Evolutionary conservation across 495 filamentous ascomycete genomes (phyloP), one percentile per base, ranked within the genome.

Genomic region (Penicillium fimorum): DNA sequence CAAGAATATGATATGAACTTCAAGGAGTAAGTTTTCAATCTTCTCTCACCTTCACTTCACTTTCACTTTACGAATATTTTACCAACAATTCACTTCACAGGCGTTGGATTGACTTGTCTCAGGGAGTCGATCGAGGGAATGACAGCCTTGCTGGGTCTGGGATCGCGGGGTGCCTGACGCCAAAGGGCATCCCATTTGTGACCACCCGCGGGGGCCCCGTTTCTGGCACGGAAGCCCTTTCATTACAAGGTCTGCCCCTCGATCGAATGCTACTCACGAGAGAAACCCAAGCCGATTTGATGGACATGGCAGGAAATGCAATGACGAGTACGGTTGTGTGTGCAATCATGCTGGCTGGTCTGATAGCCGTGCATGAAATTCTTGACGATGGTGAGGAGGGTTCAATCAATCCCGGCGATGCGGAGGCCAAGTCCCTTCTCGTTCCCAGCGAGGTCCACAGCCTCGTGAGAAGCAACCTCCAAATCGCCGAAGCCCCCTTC

Each of bases 321-420:
- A 96, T 96, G 91, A 82, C 81, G 3, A 82, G 86, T 4, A 87
- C 90, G 0, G 86, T 90, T 8, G 83, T 92, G 5, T 86, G 87
- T 1, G 76, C 82, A 4, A 79, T 81, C 1, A 77, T 89, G 7
- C 55, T 89, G 1, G 61, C 79, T 17, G 78, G 79, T 0, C 63
- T 89, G 24, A 79, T 84, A 20, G 64, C 64, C 15, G 71, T 70
- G 17, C 56, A 77, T 20, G 57, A 72, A 13, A 61, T 76, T 6
- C 57, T 84, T 24, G 40, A 67, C 20, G 12, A 51, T 18, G 60
- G 48, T 4, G 27, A 55, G n/a, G 50, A 40, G 35, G 20, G 42
- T 44, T 58, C 18, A 40, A 46, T 22, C 56, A 46, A 44, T 18
- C 17, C 33, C 3, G 15, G 20, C 17, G 24, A 47, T 15, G 30